Conservation (phyloP, 2,329 filamentous ascomycete genomes). For the Nemania serpens region DNA sequence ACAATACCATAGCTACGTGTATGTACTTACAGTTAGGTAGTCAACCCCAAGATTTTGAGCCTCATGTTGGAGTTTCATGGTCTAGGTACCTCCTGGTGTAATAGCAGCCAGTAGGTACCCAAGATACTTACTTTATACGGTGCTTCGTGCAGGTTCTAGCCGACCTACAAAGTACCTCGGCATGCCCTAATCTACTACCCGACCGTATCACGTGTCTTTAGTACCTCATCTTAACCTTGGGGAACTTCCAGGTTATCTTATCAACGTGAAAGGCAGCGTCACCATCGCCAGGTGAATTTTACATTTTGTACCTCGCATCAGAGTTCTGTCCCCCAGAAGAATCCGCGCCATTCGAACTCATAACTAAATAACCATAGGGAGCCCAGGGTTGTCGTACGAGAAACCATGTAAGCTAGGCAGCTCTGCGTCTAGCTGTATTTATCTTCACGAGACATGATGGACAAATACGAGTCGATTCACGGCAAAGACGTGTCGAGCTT, state of each 20-base stretch:
- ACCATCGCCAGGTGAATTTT: not conserved
- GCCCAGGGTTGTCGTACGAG: not conserved
- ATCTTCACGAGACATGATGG: constrained; percentile 47
- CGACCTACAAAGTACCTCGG: no score
- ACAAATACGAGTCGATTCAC: constrained; percentile 61
- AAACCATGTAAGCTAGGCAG: constrained; percentile 24
- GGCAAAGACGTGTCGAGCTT: constrained; percentile 66
- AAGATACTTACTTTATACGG: no score
- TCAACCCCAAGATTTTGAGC: constrained; percentile 21
- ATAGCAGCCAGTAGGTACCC: not conserved
- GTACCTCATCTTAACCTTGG: no score
- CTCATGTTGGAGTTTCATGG: constrained; percentile 14
- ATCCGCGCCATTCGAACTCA: not conserved
- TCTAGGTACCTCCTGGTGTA: not conserved
- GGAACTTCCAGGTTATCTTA: no score
- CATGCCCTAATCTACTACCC: no score
- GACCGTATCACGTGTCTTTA: no score
- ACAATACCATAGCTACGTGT: no score
- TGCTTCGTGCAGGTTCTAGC: no score
- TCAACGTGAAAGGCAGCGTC: no score
- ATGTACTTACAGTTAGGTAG: not conserved
- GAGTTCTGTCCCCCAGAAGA: no score
- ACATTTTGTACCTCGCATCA: not conserved
- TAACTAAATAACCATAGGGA: not conserved
- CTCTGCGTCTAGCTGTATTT: not conserved